phyloP scores from a whole-genome alignment of 2,329 filamentous ascomycete genomes.

The Byssothecium circinans region DNA sequence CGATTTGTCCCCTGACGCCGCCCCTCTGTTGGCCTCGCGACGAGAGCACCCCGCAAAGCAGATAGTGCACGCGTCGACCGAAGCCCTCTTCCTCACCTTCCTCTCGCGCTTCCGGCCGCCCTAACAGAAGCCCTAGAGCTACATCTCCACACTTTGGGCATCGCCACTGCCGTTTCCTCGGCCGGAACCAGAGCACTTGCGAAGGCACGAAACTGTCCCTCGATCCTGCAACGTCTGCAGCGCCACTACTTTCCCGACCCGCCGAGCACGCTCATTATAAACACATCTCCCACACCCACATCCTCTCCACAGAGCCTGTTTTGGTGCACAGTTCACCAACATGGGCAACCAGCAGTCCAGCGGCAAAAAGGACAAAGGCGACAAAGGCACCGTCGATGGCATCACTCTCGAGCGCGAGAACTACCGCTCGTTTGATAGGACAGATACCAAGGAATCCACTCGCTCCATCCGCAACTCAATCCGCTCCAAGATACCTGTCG shows the following conservation, averaged over 20 bases:
- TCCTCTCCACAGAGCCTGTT: constrained; percentile 11
- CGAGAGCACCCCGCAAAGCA: constrained; percentile 34
- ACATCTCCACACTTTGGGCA: constrained; percentile 1
- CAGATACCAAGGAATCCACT: constrained; percentile 89
- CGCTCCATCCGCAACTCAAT: constrained; percentile 81
- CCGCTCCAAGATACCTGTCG: constrained; percentile 84
- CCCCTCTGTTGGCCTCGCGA: constrained; percentile 28
- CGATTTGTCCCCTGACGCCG: constrained; percentile 38
- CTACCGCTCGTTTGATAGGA: constrained; percentile 88
- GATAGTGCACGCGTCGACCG: constrained; percentile 45
- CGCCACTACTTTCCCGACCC: constrained; percentile 18
- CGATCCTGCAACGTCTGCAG: constrained; percentile 17
- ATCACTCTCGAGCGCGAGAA: constrained; percentile 68
- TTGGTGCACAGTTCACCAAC: constrained; percentile 41
- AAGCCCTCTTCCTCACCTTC: constrained; percentile 50
- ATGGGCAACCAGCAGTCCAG: constrained; percentile 81
- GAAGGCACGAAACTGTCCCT: constrained; percentile 19
- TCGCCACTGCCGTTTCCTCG: constrained; percentile 21
- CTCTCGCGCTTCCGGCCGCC: constrained; percentile 50
- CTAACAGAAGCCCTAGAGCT: constrained; percentile 33
- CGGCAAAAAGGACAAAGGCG: constrained; percentile 50
- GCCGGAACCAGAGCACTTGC: constrained; percentile 6
- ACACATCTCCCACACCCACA: constrained; percentile 5
- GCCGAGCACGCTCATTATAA: background rate
- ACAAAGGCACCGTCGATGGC: constrained; percentile 50